Evolutionary conservation across 345 rosid species (phyloP).

Genomic region (Alliaria petiolata): DNA sequence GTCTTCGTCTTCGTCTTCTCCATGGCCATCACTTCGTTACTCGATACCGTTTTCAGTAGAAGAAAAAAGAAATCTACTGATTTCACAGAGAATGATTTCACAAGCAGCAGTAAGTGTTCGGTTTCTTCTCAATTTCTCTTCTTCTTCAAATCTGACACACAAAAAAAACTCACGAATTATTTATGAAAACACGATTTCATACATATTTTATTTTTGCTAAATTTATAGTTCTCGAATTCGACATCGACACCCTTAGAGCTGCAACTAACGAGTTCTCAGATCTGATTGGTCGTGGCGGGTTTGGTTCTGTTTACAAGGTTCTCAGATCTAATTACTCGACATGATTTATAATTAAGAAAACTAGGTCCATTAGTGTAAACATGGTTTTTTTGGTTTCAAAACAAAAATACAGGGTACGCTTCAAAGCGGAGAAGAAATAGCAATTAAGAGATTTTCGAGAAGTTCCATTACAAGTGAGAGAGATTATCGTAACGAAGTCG

Average conservation of each 20-base stretch:
- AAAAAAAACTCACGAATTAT: too few relatives aligned
- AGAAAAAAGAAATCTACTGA: constrained; percentile 46
- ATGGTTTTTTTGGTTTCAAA: too few relatives aligned
- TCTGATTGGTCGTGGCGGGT: constrained; percentile 31
- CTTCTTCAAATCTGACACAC: neutral
- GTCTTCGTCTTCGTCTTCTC: neutral
- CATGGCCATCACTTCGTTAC: constrained; percentile 15
- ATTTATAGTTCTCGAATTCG: constrained; percentile 14
- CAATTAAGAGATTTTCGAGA: constrained; percentile 35
- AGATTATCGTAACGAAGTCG: constrained; percentile 23
- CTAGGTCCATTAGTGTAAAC: too few relatives aligned
- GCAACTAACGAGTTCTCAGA: constrained; percentile 43
- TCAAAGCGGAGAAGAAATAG: constrained; percentile 46
- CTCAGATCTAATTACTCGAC: too few relatives aligned
- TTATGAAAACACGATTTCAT: too few relatives aligned
- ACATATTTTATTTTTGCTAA: neutral
- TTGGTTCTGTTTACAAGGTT: constrained; percentile 38
- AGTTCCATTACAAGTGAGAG: neutral
- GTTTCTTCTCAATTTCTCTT: neutral
- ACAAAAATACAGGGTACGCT: constrained; percentile 39
- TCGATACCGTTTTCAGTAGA: constrained; percentile 2
- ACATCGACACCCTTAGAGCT: constrained; percentile 21
- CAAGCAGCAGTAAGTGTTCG: neutral
- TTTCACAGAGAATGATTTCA: constrained; percentile 6
- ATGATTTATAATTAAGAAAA: too few relatives aligned